Evolutionary conservation across 202 grass and related monocot species (phyloP), one percentile per base, ranked within the genome.

Genomic region (Schoenoplectus triqueter): DNA sequence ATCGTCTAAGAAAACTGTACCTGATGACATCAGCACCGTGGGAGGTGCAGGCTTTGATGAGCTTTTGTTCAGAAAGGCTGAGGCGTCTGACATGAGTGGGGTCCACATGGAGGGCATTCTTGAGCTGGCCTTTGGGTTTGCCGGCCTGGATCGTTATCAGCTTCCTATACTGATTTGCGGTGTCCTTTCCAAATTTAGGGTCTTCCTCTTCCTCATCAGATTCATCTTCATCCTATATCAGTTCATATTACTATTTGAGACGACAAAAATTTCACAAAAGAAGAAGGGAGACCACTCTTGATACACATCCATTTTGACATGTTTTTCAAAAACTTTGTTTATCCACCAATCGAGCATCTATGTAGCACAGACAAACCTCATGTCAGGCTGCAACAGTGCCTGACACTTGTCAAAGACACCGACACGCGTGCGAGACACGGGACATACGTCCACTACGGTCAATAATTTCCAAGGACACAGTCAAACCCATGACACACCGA

Each of bases 141-240:
- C 94, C 94, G 22, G 94, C 89, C 5, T 97, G 91, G 65, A 97
- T 93, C 9, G 94, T 88, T 67, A 97, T 97, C 54, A 97, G 63
- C 70, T 89, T 84, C 66, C 84, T 90, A 71, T 97, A 97, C 80
- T 93, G 80, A 70, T 87, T 82, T 1, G 86, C 84, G 18, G 78
- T 88, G 11, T 92, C 78, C 66, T 73, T 88, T 78, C 83, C 87
- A 67, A 93, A 86, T 86, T 93, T 93, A 21, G 72, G 68, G 22
- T 92, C 86, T 15, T 91, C 91, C 45, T 91, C 91, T 44, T 93
- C 89, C 0, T 93, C 82, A 39, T 90, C 89, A 1, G 89, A 88
- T 40, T 97, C 91, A 70, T 89, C 63, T 15, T 92, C 87, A 74
- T 92, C 86, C 2, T 84, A 74, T 48, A 62, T 73, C 48, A 61